Evolutionary conservation across 345 rosid genomes (phyloP).

Genomic region (Acer negundo): DNA sequence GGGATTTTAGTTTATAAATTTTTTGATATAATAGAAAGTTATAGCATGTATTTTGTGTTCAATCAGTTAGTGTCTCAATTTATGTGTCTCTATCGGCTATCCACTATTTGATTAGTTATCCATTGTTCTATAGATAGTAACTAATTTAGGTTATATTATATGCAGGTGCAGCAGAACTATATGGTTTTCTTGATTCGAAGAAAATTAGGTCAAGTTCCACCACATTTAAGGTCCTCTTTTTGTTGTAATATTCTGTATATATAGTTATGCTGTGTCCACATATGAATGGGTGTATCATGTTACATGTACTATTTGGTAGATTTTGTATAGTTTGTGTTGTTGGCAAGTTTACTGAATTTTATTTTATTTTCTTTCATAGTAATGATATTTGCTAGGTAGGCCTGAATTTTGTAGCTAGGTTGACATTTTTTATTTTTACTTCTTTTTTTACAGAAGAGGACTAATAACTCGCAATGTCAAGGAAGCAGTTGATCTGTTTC

Average conservation of each 20-base stretch:
- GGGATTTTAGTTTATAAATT: not conserved
- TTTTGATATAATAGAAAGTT: slow-evolving; percentile 25
- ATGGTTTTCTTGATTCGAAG: slow-evolving; percentile 83
- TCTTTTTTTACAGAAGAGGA: slow-evolving; percentile 64
- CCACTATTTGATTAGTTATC: not conserved
- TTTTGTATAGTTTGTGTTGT: not conserved
- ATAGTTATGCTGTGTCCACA: not conserved
- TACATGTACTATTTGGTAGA: not conserved
- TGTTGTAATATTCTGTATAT: not conserved
- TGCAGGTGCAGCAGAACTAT: slow-evolving; percentile 81
- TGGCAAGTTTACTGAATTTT: not conserved
- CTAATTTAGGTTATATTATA: slow-evolving; percentile 5
- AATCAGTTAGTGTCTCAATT: not conserved
- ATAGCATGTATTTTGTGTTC: not conserved
- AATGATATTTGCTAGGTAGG: not conserved
- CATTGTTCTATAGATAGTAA: not conserved
- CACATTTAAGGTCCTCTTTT: slow-evolving; percentile 1
- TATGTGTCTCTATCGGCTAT: not conserved
- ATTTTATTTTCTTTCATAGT: not conserved
- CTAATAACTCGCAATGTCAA: slow-evolving; percentile 86
- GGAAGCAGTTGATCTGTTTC: slow-evolving; percentile 84
- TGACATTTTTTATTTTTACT: not conserved
- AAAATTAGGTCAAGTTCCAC: slow-evolving; percentile 63
- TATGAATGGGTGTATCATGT: not conserved
- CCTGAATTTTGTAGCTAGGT: not conserved